A percentile compares a stretch with the other conserved stretches of the same genome.
phyloP scores from a whole-genome alignment of 352 stramenopile species.

The Phytophthora colocasiae region DNA sequence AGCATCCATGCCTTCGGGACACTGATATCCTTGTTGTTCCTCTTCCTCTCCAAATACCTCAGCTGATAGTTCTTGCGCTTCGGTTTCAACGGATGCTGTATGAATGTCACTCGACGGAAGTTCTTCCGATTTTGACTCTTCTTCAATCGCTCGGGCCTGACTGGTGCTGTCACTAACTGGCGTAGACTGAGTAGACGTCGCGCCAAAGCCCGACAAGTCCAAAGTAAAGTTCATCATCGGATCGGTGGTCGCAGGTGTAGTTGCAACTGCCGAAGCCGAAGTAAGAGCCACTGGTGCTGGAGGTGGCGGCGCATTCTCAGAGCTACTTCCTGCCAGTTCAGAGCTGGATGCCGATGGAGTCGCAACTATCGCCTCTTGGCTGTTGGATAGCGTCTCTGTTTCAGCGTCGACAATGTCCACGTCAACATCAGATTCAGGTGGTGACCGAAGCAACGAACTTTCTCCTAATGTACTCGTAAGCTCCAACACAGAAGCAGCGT shows the following conservation, averaged over 20 bases:
- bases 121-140: slow-evolving; percentile 46
- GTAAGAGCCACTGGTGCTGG: slow-evolving; percentile 38
- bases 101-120: slow-evolving; percentile 28
- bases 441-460: slow-evolving; percentile 82
- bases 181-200: slow-evolving; percentile 17
- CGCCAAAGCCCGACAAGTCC: slow-evolving; percentile 69
- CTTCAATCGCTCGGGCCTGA: slow-evolving; percentile 20
- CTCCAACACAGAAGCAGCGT: slow-evolving; percentile 83
- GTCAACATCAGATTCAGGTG: slow-evolving; percentile 62
- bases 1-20: slow-evolving; percentile 95
- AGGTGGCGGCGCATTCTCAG: slow-evolving; percentile 29
- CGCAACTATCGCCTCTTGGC: slow-evolving; percentile 15
- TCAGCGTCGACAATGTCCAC: slow-evolving; percentile 55
- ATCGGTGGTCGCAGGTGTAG: slow-evolving; percentile 28
- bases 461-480: slow-evolving; percentile 85
- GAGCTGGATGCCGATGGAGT: slow-evolving; percentile 4
- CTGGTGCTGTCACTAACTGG: slow-evolving; percentile 10
- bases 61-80: slow-evolving; percentile 28
- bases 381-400: slow-evolving; percentile 36
- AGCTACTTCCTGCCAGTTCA: slow-evolving; percentile 15
- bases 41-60: slow-evolving; percentile 34
- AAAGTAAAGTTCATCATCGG: slow-evolving; percentile 88
- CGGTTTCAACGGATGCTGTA: slow-evolving; percentile 28
- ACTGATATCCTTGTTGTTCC: slow-evolving; percentile 52
- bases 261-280: slow-evolving; percentile 14